These are phyloP conservation scores for Malassezia vespertilionis DNA, from an alignment of 1,284 basidiomycete species.

Conservation along the genomic window DNA sequence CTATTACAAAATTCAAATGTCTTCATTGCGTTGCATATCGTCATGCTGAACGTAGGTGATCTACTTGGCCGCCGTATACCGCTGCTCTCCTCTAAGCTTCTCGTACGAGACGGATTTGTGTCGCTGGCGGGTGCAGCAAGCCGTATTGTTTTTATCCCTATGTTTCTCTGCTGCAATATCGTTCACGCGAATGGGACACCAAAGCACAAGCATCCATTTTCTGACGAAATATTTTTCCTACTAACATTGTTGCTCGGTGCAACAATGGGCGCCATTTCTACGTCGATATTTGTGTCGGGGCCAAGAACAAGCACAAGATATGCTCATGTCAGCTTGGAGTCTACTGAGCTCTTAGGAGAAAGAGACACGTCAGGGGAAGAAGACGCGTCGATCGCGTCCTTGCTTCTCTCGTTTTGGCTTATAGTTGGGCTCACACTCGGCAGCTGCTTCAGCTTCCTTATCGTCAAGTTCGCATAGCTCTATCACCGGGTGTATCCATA, in stretches of 20 bases:
- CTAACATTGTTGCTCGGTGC: constrained; percentile 18
- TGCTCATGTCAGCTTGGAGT: too few relatives aligned
- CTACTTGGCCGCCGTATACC: constrained; percentile 24
- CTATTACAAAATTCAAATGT: constrained; percentile 12
- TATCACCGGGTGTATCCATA: too few relatives aligned
- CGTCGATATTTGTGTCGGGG: constrained; percentile 20
- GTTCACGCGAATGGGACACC: neutral
- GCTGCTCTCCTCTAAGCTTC: constrained; percentile 7
- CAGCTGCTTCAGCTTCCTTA: constrained; percentile 13
- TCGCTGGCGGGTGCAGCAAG: neutral
- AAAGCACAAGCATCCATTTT: neutral
- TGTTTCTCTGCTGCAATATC: constrained; percentile 19
- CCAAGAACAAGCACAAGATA: too few relatives aligned
- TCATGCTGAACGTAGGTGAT: constrained; percentile 24
- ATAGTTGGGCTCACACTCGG: constrained; percentile 22
- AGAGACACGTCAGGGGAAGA: constrained; percentile 2
- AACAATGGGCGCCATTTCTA: constrained; percentile 22
- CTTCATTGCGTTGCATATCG: constrained; percentile 24
- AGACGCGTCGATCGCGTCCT: constrained; percentile 9
- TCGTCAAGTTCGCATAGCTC: neutral
- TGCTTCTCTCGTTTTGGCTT: constrained; percentile 24
- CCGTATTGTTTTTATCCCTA: constrained; percentile 18
- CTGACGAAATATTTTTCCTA: constrained; percentile 19
- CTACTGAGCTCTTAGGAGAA: too few relatives aligned
- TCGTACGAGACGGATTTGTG: constrained; percentile 5